phyloP scores from a whole-genome alignment of 352 stramenopile genomes.

The Phytopythium aichiense region DNA sequence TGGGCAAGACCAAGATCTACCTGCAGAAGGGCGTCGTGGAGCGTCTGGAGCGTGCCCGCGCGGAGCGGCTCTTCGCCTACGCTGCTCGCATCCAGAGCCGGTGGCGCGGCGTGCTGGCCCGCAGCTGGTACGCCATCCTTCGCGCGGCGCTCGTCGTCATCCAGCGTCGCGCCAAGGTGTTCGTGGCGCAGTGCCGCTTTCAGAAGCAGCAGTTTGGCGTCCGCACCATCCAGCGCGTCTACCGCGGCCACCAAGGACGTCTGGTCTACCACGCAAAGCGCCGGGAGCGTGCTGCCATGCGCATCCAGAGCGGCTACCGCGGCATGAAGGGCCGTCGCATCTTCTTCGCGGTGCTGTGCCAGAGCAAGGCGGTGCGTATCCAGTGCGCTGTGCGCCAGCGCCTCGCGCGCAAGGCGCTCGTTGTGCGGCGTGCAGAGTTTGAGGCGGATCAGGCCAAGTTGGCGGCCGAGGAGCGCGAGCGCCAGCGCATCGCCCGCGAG shows the following conservation, averaged over 20 bases:
- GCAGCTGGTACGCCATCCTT: slow-evolving; percentile 28
- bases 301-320: slow-evolving; percentile 49
- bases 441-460: slow-evolving; percentile 27
- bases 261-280: slow-evolving; percentile 15
- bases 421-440: slow-evolving; percentile 20
- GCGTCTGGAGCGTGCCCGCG: slow-evolving; percentile 56
- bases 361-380: slow-evolving; percentile 38
- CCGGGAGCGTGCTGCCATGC: slow-evolving; percentile 28
- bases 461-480: slow-evolving; percentile 29
- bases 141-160: slow-evolving; percentile 35
- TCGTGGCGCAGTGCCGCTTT: slow-evolving; percentile 34
- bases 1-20: slow-evolving; percentile 85
- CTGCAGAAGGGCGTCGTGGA: slow-evolving; percentile 81
- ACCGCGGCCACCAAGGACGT: slow-evolving; percentile 27
- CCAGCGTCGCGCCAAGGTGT: slow-evolving; percentile 46
- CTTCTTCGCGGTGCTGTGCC: slow-evolving; percentile 25
- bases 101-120: slow-evolving; percentile 48
- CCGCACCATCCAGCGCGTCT: slow-evolving; percentile 31
- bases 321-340: slow-evolving; percentile 33
- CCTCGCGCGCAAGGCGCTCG: slow-evolving; percentile 32
- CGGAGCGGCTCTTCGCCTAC: slow-evolving; percentile 61
- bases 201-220: slow-evolving; percentile 18
- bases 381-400: slow-evolving; percentile 45
- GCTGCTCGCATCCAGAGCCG: slow-evolving; percentile 57
- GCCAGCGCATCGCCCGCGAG: slow-evolving; percentile 17